Base-by-base conservation (phyloP, 2,329 filamentous ascomycete genomes). In the Trichophaea hybrida region DNA sequence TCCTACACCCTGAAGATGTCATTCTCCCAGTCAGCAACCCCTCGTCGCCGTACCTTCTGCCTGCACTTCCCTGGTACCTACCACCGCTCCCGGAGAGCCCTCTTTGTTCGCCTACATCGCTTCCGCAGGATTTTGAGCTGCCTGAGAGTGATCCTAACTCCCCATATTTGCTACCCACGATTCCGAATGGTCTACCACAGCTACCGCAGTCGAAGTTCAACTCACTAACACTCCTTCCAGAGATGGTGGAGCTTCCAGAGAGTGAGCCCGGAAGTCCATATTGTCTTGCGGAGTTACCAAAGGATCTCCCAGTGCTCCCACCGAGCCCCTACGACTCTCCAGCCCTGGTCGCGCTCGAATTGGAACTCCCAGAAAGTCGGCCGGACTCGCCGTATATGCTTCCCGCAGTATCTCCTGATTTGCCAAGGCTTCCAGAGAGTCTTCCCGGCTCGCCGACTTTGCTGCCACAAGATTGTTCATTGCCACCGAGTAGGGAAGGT, bases 141-240 rank as follows among this genome's bases (percentile, higher is more conserved):
- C 53, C 34, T 10, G 53, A 55, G 8, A 55, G 53, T 4, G 38
- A 43, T 12, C 38, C 38, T 43, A 43, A 15, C 10, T 43, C 38
- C 4, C 38, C 38, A 12, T 43, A 43, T 15, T 4, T 15, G n/a
- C 38, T 50, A 15, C 31, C 48, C 12, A n/a, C 48, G 6, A 6
- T 33, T 12, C 57, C 58, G 40, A 51, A 17, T 40, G 13, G 31
- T 59, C 58, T 63, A 37, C 59, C 46, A 53, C 53, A 59, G 37
- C 55, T 64, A 57, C 61, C 58, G 43, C 34, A 35, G 56, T 51
- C 52, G 44, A 52, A 6, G 13, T 10, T 13, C 10, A 43, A 6
- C 55, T 64, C 61, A 43, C 63, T 58, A 38, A 49, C 51, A 55
- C 15, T 57, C 43, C 15, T 50, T 13, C 51, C 62, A 52, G 40